Evolutionary conservation across 2,329 filamentous ascomycete species (phyloP).

Genomic region (Amesomyces nigricolor): DNA sequence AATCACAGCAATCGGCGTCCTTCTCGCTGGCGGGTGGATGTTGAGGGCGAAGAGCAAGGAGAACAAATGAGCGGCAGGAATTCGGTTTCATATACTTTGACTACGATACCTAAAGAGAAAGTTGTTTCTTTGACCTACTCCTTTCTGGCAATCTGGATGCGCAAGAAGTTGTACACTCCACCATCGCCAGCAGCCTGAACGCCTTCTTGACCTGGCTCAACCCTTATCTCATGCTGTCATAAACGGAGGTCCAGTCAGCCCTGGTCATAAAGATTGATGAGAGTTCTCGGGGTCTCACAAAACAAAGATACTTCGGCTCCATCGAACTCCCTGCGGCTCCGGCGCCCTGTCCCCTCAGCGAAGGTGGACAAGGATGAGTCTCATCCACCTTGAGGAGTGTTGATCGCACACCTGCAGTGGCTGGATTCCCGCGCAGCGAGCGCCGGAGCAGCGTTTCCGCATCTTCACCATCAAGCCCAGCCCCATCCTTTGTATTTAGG

Average conservation of each 20-base stretch:
- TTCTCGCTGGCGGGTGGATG: slow-evolving; percentile 10
- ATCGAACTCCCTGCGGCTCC: neutral
- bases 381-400: neutral
- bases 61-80: neutral
- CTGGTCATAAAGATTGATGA: neutral
- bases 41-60: slow-evolving; percentile 8
- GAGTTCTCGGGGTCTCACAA: neutral
- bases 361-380: neutral
- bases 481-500: neutral
- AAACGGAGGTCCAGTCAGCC: too few relatives aligned
- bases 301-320: neutral
- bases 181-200: neutral
- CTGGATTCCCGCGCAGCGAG: neutral
- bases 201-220: neutral
- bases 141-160: neutral
- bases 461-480: neutral
- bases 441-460: neutral
- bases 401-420: neutral
- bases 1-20: slow-evolving; percentile 10
- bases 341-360: neutral
- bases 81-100: too few relatives aligned
- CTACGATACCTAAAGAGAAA: too few relatives aligned
- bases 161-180: neutral
- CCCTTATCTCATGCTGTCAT: neutral
- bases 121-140: neutral